phyloP scores from a whole-genome alignment of 2,329 filamentous ascomycete genomes.

The Cryphonectria naterciae region DNA sequence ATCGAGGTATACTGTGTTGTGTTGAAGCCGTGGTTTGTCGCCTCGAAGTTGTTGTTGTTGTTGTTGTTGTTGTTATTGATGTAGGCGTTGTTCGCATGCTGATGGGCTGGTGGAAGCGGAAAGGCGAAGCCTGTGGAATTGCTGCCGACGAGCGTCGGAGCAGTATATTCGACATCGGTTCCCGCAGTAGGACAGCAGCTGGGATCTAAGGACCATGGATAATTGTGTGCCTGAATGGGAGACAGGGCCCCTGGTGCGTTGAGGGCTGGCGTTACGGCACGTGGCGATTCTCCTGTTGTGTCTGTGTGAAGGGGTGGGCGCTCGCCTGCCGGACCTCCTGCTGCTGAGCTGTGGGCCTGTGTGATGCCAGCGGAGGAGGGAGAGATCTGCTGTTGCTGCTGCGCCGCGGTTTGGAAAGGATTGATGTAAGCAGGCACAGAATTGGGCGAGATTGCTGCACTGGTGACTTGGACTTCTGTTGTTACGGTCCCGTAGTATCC shows the following conservation, averaged over 20 bases:
- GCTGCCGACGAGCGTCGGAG: slow-evolving; percentile 16
- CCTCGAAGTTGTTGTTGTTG: slow-evolving; percentile 14
- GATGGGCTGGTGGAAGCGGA: neutral
- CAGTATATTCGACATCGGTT: neutral
- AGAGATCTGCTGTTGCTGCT: neutral
- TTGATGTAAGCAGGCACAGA: slow-evolving; percentile 26
- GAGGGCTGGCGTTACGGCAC: slow-evolving; percentile 15
- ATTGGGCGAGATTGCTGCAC: slow-evolving; percentile 25
- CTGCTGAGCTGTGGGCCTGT: slow-evolving; percentile 30
- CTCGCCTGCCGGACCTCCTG: slow-evolving; percentile 15
- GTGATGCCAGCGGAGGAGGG: slow-evolving; percentile 24
- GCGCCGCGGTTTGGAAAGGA: slow-evolving; percentile 29
- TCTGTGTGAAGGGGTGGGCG: neutral
- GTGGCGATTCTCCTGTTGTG: slow-evolving; percentile 30
- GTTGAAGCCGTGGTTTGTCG: slow-evolving; percentile 23
- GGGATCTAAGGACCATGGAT: slow-evolving; percentile 26
- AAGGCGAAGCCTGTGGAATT: neutral
- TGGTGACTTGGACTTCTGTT: slow-evolving; percentile 54
- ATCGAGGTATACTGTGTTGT: slow-evolving; percentile 26
- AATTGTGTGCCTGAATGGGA: slow-evolving; percentile 25
- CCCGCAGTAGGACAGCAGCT: slow-evolving; percentile 3
- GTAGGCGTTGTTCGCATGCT: neutral
- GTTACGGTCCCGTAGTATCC: slow-evolving; percentile 56
- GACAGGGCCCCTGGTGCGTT: slow-evolving; percentile 20
- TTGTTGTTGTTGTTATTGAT: neutral